phyloP scores from a whole-genome alignment of 352 stramenopile species.

The Globisporangium camurandrum region DNA sequence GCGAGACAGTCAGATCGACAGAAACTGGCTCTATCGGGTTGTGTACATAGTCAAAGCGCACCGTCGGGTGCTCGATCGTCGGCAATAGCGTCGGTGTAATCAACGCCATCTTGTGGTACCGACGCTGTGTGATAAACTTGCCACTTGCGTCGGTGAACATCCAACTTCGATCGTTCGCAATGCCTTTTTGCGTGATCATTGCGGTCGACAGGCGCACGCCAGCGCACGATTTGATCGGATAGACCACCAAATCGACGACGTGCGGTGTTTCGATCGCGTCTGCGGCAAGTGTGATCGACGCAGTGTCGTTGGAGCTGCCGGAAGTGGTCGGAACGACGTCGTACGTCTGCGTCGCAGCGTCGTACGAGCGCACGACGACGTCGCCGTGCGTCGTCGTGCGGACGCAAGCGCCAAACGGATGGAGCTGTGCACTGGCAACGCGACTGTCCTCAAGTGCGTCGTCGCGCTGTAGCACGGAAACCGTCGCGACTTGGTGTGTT shows the following conservation, averaged over 20 bases:
- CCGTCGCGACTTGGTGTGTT: slow-evolving; percentile 3
- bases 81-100: slow-evolving; percentile 50
- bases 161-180: slow-evolving; percentile 70
- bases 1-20: not conserved
- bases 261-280: slow-evolving; percentile 20
- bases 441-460: slow-evolving; percentile 18
- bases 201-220: slow-evolving; percentile 41
- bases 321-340: slow-evolving; percentile 23
- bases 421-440: slow-evolving; percentile 11
- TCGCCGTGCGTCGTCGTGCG: slow-evolving; percentile 7
- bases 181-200: slow-evolving; percentile 38
- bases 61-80: slow-evolving; percentile 31
- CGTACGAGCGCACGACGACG: slow-evolving; percentile 18
- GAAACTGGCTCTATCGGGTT: not conserved
- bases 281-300: slow-evolving; percentile 10
- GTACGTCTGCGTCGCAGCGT: slow-evolving; percentile 21
- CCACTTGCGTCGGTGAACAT: slow-evolving; percentile 61
- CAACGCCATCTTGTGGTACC: slow-evolving; percentile 55
- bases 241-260: slow-evolving; percentile 55
- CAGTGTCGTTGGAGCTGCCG: not conserved
- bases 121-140: slow-evolving; percentile 68
- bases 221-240: slow-evolving; percentile 81
- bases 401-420: slow-evolving; percentile 21
- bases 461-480: slow-evolving; percentile 28
- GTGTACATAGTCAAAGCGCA: slow-evolving; percentile 1